Percentiles rank a stretch among this genome's conserved stretches.
Conservation (phyloP, 176 grass and related monocot species). For the Cenchrus fungigraminus region DNA sequence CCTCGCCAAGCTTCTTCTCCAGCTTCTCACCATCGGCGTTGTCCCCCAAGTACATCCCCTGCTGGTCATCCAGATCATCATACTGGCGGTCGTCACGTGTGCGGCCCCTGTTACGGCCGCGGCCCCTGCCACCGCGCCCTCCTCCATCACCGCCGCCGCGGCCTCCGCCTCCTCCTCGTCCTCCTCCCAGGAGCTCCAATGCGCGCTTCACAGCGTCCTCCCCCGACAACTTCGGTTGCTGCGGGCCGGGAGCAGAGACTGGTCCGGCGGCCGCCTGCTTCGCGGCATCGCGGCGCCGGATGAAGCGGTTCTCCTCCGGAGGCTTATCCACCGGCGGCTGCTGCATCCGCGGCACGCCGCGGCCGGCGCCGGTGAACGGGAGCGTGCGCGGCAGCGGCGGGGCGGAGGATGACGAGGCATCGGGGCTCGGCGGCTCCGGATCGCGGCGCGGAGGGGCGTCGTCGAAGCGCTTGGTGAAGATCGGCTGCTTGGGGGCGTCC, state of each 20-base stretch:
- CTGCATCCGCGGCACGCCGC: constrained; percentile 52
- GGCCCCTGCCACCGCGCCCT: constrained; percentile 32
- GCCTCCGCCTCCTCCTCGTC: constrained; percentile 27
- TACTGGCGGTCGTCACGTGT: neutral
- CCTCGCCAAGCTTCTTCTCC: constrained; percentile 61
- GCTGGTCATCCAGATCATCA: constrained; percentile 14
- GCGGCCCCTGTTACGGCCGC: neutral
- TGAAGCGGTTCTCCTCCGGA: constrained; percentile 64
- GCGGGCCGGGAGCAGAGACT: neutral
- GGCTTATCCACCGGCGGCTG: neutral
- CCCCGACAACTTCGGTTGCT: constrained; percentile 33
- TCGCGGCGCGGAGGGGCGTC: neutral
- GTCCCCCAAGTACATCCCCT: constrained; percentile 37
- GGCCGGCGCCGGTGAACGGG: constrained; percentile 55
- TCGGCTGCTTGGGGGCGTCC: constrained; percentile 29
- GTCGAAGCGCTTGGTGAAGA: constrained; percentile 41
- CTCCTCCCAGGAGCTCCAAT: constrained; percentile 64
- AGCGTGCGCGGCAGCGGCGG: constrained; percentile 11
- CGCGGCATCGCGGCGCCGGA: constrained; percentile 42
- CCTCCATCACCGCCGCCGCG: neutral
- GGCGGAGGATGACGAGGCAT: neutral
- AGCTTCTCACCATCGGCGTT: constrained; percentile 58
- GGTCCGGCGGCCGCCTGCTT: neutral
- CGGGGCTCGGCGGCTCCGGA: neutral
- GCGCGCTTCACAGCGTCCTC: constrained; percentile 71